These are phyloP conservation scores for Aspergillus bertholletiae DNA, from an alignment of 495 filamentous ascomycete species.

Conservation along the genomic window DNA sequence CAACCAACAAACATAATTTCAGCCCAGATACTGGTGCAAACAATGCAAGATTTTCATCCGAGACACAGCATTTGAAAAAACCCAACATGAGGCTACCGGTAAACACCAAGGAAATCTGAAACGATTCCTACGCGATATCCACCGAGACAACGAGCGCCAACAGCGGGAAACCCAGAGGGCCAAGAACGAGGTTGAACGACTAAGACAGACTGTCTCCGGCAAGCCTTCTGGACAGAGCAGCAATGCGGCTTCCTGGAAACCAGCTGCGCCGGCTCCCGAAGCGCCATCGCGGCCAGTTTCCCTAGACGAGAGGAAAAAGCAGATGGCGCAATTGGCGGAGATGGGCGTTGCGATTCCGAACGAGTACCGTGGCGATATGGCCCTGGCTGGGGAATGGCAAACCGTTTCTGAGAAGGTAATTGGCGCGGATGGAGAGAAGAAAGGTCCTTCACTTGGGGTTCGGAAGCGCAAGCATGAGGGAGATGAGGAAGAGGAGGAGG, in stretches of 20 bases:
- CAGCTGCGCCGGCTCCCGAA: constrained; percentile 15
- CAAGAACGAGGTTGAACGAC: constrained; percentile 77
- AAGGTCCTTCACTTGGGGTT: constrained; percentile 44
- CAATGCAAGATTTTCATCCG: constrained; percentile 88
- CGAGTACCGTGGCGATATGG: constrained; percentile 73
- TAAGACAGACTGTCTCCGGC: constrained; percentile 70
- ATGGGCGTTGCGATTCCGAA: constrained; percentile 86
- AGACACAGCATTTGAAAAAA: constrained; percentile 85
- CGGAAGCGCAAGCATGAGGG: constrained; percentile 67
- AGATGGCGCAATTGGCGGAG: constrained; percentile 80
- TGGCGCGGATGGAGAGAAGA: constrained; percentile 38
- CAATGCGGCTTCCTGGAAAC: constrained; percentile 23
- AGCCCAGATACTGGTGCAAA: constrained; percentile 96
- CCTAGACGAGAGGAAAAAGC: constrained; percentile 70
- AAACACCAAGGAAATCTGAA: constrained; percentile 89
- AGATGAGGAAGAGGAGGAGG: constrained; percentile 55
- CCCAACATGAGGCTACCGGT: constrained; percentile 84
- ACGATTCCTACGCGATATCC: constrained; percentile 83
- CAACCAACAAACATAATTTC: background rate
- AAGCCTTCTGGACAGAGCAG: constrained; percentile 19
- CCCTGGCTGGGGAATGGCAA: constrained; percentile 88
- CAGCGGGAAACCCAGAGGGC: constrained; percentile 76
- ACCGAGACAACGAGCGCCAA: constrained; percentile 73
- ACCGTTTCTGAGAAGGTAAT: constrained; percentile 58
- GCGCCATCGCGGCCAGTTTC: constrained; percentile 40